Base-by-base conservation (phyloP, 352 stramenopile species). In the Pythium phragmiticola region DNA sequence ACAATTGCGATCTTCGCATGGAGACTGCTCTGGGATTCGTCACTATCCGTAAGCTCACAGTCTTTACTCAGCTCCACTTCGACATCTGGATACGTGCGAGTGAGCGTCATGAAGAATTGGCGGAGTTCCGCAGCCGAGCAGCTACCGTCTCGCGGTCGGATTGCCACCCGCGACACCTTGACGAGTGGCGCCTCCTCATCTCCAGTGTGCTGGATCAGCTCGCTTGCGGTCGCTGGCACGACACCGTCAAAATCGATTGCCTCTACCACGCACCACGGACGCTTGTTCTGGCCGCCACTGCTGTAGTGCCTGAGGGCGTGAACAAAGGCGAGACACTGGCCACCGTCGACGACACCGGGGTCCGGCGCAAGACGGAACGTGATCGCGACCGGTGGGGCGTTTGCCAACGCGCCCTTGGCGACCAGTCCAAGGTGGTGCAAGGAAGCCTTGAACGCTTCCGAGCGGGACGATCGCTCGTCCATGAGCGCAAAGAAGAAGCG, bases 211-310 rank as follows among this genome's bases (percentile, higher is more conserved):
- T 57, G 39, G 33, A 67, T 26, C 3, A 46, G 16, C 9, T 60
- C 39, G 13, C 41, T 51, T 16, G 53, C 52, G 3, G 51, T 6
- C 19, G 12, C 49, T 4, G 21, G 21, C 2, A 16, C 39, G 0
- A 36, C 53, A 12, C 45, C n/a, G 21, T 67, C 60, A 13, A 67
- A 41, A 30, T 54, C 60, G 33, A 67, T 43, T 9, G 51, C 30
- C 21, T 61, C 52, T 7, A 67, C 19, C 3, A 17, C 41, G 28
- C 36, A 67, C 60, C 60, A 67, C n/a, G 19, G 4, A 2, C 7
- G 14, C 41, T 7, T 26, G 8, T 26, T 19, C 23, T 6, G 28
- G 14, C 36, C 23, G 21, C 19, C 5, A 16, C 13, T 16, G 11
- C 43, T 51, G 23, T 60, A 60, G 13, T 6, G 53, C 30, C 50